Evolutionary conservation across 306 rosid genomes (phyloP), one percentile per base, ranked within the genome.

Genomic region (Trifolium subterraneum): DNA sequence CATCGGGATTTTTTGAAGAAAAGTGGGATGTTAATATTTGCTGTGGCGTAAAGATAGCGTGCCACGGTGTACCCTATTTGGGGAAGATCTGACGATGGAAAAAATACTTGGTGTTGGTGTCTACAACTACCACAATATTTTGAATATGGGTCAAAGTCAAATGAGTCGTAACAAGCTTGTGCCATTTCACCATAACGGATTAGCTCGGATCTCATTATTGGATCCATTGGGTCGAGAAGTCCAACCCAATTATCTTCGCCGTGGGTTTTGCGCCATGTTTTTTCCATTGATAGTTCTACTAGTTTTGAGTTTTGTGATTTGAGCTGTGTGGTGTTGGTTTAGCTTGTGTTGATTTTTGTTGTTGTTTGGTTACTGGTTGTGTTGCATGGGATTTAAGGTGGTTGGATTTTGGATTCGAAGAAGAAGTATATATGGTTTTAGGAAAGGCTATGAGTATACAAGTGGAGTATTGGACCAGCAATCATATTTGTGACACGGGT

Each of bases 151-250:
- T 93, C 97, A 75, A 83, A 87, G 59, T 90, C 96, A 74, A 93
- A 93, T 16, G 90, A 90, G 61, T 93, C 98, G 78, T 93, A 93
- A 61, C 97, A 90, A 4, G 96, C 88, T 67, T 93, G 96, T 5
- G 93, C 89, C 97, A 90, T 89, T 65, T 93, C 98, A 8, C 98
- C 97, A 51, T 89, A 90, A 2, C 97, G 92, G 51, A 93, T 85
- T 0, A 93, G 82, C 54, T 93, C 98, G 0, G 81, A 70, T 4
- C 97, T 81, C 1, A 93, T 65, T 6, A 89, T 74, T 1, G 87
- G 86, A 70, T 88, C 85, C 85, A 93, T 85, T 4, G 93, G 98
- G 41, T 90, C 93, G 1, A 91, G 87, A 71, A 93, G 73, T 4
- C 91, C 88, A 7, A 47, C 88, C 97, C 98, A 93, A 16, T 90